These are phyloP conservation scores for Naganishia albida DNA, from an alignment of 1,284 basidiomycete species.

Conservation along the genomic window DNA sequence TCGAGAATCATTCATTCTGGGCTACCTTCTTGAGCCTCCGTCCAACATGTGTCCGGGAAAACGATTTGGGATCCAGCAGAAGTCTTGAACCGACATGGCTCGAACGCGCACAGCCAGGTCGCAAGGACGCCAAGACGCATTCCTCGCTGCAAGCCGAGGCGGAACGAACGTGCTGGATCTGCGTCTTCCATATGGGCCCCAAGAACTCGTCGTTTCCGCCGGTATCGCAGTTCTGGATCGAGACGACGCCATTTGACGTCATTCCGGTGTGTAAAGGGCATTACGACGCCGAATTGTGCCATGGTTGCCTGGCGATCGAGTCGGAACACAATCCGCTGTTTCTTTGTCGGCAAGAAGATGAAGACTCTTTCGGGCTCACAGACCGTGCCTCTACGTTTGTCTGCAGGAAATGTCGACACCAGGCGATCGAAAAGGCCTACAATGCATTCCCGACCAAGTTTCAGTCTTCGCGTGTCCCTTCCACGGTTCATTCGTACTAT, in stretches of 20 bases:
- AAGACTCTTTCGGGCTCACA: conserved; percentile 1
- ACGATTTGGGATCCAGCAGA: conserved; percentile 21
- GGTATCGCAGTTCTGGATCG: neutral
- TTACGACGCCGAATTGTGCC: conserved; percentile 11
- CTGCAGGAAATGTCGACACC: conserved; percentile 7
- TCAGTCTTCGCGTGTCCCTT: neutral
- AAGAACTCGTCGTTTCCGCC: neutral
- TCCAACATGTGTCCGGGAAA: neutral
- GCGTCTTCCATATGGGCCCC: conserved; percentile 10
- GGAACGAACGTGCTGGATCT: conserved; percentile 26
- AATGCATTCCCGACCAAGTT: neutral
- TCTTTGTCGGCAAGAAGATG: neutral
- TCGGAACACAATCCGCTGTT: neutral
- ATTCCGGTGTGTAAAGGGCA: conserved; percentile 21
- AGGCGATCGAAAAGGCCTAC: conserved; percentile 7
- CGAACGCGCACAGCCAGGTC: conserved; percentile 14
- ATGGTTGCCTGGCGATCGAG: conserved; percentile 11
- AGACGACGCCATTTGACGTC: conserved; percentile 8
- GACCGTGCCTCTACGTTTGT: neutral
- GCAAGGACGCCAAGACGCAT: conserved; percentile 18
- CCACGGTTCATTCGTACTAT: neutral
- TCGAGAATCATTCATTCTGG: conserved; percentile 26
- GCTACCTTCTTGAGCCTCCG: conserved; percentile 10
- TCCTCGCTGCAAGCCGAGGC: conserved; percentile 23
- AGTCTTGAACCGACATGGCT: conserved; percentile 10